These are phyloP conservation scores for Rhodocollybia butyracea DNA, from an alignment of 768 basidiomycete genomes.

Conservation along the genomic window DNA sequence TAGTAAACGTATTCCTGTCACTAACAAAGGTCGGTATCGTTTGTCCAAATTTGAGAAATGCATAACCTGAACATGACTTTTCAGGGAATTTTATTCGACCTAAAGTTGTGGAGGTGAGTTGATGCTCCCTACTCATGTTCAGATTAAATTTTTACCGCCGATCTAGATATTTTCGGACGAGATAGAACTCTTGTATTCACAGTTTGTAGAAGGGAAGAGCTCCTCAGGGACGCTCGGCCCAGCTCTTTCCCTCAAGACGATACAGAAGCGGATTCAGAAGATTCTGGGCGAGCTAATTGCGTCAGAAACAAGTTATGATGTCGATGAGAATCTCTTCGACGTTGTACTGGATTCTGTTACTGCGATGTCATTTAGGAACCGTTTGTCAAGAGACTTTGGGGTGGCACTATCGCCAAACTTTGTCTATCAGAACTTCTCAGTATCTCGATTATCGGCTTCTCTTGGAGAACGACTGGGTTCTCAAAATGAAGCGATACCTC, in stretches of 20 bases:
- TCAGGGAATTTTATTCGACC: slow-evolving; percentile 13
- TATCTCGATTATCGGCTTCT: slow-evolving; percentile 4
- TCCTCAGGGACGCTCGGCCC: too few species aligned
- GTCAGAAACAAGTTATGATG: too few species aligned
- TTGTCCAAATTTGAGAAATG: too few species aligned
- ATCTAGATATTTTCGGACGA: slow-evolving; percentile 9
- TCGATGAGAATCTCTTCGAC: slow-evolving; percentile 12
- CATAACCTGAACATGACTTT: background rate
- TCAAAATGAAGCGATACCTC: background rate
- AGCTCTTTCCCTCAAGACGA: too few species aligned
- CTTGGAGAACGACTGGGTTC: background rate
- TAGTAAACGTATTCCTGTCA: slow-evolving; percentile 9
- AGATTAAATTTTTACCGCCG: background rate
- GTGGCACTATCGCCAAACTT: slow-evolving; percentile 8
- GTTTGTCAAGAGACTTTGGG: slow-evolving; percentile 6
- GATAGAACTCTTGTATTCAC: slow-evolving; percentile 7
- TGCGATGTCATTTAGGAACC: slow-evolving; percentile 9
- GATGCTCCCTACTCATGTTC: too few species aligned
- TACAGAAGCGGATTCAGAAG: too few species aligned
- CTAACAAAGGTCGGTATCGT: slow-evolving; percentile 10
- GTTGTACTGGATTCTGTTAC: slow-evolving; percentile 10
- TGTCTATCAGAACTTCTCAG: slow-evolving; percentile 11
- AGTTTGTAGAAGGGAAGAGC: background rate
- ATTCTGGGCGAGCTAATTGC: too few species aligned
- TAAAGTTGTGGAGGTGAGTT: slow-evolving; percentile 5